Evolutionary conservation across 495 filamentous ascomycete genomes (phyloP), one percentile per base, ranked within the genome.

Genomic region (Sphaerosporella brunnea): DNA sequence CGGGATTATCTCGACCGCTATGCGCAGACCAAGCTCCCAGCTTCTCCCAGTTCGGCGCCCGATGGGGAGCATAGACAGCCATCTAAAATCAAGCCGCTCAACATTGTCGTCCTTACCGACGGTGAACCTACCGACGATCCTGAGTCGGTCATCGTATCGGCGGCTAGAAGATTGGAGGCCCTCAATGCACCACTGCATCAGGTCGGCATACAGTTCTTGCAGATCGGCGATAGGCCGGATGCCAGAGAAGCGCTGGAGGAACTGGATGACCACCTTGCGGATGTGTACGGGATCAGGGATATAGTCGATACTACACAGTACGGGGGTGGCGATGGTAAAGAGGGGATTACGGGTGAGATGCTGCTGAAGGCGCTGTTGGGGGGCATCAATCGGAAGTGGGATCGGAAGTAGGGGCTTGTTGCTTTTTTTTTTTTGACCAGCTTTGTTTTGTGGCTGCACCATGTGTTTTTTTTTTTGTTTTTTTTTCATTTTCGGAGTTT

Each of bases 181-280:
- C 60, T 79, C 3, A 69, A 77, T 26, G 87, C 86, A 0, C 74
- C 79, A 25, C 71, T 84, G 20, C 82, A 83, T 70, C 90, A 97
- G 65, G 68, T 95, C 10, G 90, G 92, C 10, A 78, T 97, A 48
- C 90, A 97, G 64, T 95, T 97, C 66, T 90, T 97, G 66, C 90
- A 97, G 66, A 80, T 96, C 45, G 90, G 90, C 39, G 69, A 75
- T 24, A 85, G 94, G 55, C 52, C 62, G 3, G 65, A 53, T 0
- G 90, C 86, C 0, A 65, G 66, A 26, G 59, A 67, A 61, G 77
- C 78, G 52, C 64, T 93, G 47, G 62, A 74, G 65, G 73, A 79
- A 36, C 66, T 97, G 34, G 90, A 97, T 59, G 83, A 96, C 65
- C 73, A 71, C 15, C 63, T 96, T 24, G 70, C 64, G 7, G 68